Evolutionary conservation across 192 early-diverging fungal genomes (phyloP), one percentile per base, ranked within the genome.

Genomic region (Spizellomyces sp.): DNA sequence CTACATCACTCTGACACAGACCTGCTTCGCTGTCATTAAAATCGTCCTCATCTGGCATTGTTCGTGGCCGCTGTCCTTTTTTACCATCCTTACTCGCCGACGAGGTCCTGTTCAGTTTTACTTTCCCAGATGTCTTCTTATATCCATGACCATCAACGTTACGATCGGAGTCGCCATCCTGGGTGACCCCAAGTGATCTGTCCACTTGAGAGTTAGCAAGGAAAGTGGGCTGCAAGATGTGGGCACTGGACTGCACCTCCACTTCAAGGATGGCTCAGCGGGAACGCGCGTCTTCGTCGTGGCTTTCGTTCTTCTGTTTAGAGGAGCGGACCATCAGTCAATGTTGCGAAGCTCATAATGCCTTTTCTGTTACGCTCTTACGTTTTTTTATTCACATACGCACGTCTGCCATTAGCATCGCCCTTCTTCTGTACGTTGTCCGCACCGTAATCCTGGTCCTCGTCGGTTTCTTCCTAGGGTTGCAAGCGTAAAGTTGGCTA

Each of bases 261-360:
- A 82, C 52, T 82, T 82, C 9, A 82, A 64, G 8, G 81, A 82
- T 42, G 81, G 81, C 60, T 82, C 81, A 9, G 58, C 73, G 22
- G 67, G 27, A 36, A 36, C 48, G 3, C 69, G 68, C 2, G 68
- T 52, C 22, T 71, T 76, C 61, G 62, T 5, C 47, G 43, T 9
- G 8, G 0, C 12, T 48, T 57, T 70, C 12, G 27, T 36, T 36
- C 3, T 36, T 36, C 10, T 64, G 6, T 64, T 2, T 2, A 14
- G 21, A n/a, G 50, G 1, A 12, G 50, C 50, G 1, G 50, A 12
- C 17, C 1, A 2, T 54, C 17, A 44, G 15, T 41, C 27, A 15
- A 45, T 15, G 4, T 64, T 64, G 42, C 9, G 27, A 7, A 12
- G 8, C 9, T 36, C 0, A 2, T 36, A 36, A 36, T 36, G 27